A percentile compares a stretch with the other conserved stretches of the same genome.
These are phyloP conservation scores for Kwoniella dendrophila DNA, from an alignment of 768 basidiomycete species.

Conservation along the genomic window DNA sequence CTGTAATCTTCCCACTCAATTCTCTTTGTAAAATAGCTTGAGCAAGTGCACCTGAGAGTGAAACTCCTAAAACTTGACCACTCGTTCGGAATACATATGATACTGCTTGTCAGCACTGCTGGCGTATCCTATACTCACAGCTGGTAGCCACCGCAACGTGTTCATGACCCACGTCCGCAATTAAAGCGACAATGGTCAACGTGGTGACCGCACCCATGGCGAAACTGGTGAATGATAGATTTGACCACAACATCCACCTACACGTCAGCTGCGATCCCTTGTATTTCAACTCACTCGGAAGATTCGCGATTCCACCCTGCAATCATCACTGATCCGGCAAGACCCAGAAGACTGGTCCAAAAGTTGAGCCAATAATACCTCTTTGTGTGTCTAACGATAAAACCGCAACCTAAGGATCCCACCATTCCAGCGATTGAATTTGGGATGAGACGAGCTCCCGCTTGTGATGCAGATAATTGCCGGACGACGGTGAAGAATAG, in stretches of 20 bases:
- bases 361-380: constrained; percentile 74
- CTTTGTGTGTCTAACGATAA: constrained; percentile 68
- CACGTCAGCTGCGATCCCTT: constrained; percentile 31
- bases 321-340: constrained; percentile 63
- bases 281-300: constrained; percentile 32
- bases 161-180: constrained; percentile 74
- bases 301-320: constrained; percentile 67
- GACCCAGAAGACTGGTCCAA: constrained; percentile 59
- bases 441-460: constrained; percentile 82
- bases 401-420: constrained; percentile 89
- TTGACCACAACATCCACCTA: constrained; percentile 27
- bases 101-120: constrained; percentile 68
- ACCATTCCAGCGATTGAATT: constrained; percentile 80
- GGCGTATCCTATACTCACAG: constrained; percentile 77
- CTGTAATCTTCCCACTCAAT: constrained; percentile 73
- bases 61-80: constrained; percentile 94
- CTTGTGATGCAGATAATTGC: constrained; percentile 67
- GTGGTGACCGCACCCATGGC: constrained; percentile 34
- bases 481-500: constrained; percentile 88
- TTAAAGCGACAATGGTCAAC: constrained; percentile 64
- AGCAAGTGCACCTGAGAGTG: constrained; percentile 77
- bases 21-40: constrained; percentile 75
- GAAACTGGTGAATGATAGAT: constrained; percentile 21
- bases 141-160: constrained; percentile 75
- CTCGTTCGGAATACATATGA: constrained; percentile 92